A percentile compares a stretch with the other conserved stretches of the same genome.
Conservation (phyloP, 164 flowering plant genomes). For the Vitis labrusca region DNA sequence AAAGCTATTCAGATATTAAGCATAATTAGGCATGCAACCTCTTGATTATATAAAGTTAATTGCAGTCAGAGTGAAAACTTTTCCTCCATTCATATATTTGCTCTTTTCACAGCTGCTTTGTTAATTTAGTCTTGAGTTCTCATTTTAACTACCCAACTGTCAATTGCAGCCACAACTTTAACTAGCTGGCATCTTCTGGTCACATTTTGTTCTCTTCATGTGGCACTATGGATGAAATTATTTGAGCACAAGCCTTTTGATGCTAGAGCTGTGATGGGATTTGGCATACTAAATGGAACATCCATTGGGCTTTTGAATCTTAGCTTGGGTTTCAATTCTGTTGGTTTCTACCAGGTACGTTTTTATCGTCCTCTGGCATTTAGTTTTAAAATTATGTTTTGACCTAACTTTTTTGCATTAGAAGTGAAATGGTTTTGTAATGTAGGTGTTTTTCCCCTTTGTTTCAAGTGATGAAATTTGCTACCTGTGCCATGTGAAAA, state of each 20-base stretch:
- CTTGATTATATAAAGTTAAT: too few species aligned
- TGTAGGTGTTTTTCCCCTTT: not conserved
- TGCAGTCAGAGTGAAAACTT: not conserved
- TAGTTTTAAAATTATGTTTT: too few species aligned
- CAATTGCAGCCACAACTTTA: slow-evolving; percentile 79
- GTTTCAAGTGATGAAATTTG: too few species aligned
- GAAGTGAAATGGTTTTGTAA: too few species aligned
- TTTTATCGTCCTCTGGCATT: not conserved
- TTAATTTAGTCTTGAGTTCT: too few species aligned
- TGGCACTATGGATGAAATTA: slow-evolving; percentile 80
- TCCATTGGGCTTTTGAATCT: slow-evolving; percentile 91
- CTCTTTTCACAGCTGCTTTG: not conserved
- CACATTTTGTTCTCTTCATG: slow-evolving; percentile 94
- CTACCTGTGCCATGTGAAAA: too few species aligned
- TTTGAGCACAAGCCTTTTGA: slow-evolving; percentile 96
- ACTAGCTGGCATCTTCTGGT: slow-evolving; percentile 99
- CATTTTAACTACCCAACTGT: not conserved
- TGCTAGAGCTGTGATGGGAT: slow-evolving; percentile 76
- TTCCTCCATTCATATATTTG: not conserved
- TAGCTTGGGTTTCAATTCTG: slow-evolving; percentile 93
- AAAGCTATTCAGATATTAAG: too few species aligned
- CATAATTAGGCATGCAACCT: too few species aligned
- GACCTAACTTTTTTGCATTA: too few species aligned
- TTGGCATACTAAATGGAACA: slow-evolving; percentile 89
- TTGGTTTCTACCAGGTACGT: slow-evolving; percentile 91